Evolutionary conservation across 2,329 filamentous ascomycete genomes (phyloP), one percentile per base, ranked within the genome.

Genomic region (Dichotomopilus funicola): DNA sequence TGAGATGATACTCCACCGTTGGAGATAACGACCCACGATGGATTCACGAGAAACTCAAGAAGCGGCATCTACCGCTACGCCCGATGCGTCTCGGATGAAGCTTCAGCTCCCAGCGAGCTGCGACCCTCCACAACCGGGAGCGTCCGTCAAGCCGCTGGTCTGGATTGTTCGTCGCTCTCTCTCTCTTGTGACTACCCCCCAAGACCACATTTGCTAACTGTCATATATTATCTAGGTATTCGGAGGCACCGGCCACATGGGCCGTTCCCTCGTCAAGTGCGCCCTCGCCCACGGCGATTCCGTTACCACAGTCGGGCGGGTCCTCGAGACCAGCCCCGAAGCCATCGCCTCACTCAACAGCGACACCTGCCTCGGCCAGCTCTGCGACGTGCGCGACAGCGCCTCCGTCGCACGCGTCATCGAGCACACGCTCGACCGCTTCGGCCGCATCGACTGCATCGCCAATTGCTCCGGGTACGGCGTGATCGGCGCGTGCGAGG

Each of bases 241-340:
- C 71, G 94, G 94, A 49, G 91, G 90, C 49, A 96, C 91, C n/a
- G 94, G 94, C 54, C 94, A 99, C 66, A 95, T 97, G 79, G 94
- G 94, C 57, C 86, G 90, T 51, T 95, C 89, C 6, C 82, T 97
- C 19, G 89, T 92, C 57, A 92, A 94, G 66, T 84, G 82, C 53
- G 90, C 88, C 12, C 78, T 97, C 27, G 78, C 82, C 12, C 87
- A 90, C 64, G 87, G 87, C 63, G 94, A 99, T 68, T 79, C 86
- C 50, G 92, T 96, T 55, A 85, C 86, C 2, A 90, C 90, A 6
- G 91, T 96, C 8, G 94, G 94, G 7, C 86, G 89, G 60, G 86
- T 85, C 11, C 84, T 88, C 65, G 88, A 95, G 72, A 89, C 89
- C 56, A 86, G 78, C 33, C 79, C 82, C 7, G 80, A 84, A 61